These are phyloP conservation scores for Stereocaulon alpinum DNA, from an alignment of 495 filamentous ascomycete genomes.

Conservation along the genomic window DNA sequence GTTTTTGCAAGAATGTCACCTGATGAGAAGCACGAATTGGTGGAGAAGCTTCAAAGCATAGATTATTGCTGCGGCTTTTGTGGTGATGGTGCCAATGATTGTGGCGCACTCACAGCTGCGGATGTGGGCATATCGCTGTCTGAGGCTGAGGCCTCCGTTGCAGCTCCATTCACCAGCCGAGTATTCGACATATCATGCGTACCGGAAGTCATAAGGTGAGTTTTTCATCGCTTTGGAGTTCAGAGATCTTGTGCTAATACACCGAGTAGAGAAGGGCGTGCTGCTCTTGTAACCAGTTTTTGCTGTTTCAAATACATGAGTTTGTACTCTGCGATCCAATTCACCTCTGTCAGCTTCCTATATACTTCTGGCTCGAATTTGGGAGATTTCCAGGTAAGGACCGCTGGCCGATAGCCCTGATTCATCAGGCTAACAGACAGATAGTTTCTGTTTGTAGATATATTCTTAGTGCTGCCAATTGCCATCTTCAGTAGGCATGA, in stretches of 20 bases:
- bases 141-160: slow-evolving; percentile 95
- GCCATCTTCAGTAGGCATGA: slow-evolving; percentile 75
- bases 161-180: slow-evolving; percentile 91
- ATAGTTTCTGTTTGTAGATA: slow-evolving; percentile 87
- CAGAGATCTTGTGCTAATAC: not conserved
- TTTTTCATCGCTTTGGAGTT: not conserved
- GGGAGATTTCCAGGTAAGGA: slow-evolving; percentile 78
- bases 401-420: not conserved
- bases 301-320: slow-evolving; percentile 99
- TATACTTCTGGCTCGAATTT: slow-evolving; percentile 94
- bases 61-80: slow-evolving; percentile 96
- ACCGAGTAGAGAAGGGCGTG: slow-evolving; percentile 67
- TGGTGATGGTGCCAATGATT: slow-evolving; percentile 97
- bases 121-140: slow-evolving; percentile 98
- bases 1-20: slow-evolving; percentile 98
- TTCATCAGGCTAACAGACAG: slow-evolving; percentile 11
- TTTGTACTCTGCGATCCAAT: slow-evolving; percentile 96
- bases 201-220: slow-evolving; percentile 74
- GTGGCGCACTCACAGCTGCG: slow-evolving; percentile 91
- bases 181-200: slow-evolving; percentile 97
- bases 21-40: slow-evolving; percentile 96
- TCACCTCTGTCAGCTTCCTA: slow-evolving; percentile 95
- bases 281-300: slow-evolving; percentile 92
- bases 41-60: slow-evolving; percentile 93
- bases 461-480: slow-evolving; percentile 86